A percentile compares a stretch with the other conserved stretches of the same genome.
Conservation (phyloP, 257 asterid species). For the Solanum paucissectum region DNA sequence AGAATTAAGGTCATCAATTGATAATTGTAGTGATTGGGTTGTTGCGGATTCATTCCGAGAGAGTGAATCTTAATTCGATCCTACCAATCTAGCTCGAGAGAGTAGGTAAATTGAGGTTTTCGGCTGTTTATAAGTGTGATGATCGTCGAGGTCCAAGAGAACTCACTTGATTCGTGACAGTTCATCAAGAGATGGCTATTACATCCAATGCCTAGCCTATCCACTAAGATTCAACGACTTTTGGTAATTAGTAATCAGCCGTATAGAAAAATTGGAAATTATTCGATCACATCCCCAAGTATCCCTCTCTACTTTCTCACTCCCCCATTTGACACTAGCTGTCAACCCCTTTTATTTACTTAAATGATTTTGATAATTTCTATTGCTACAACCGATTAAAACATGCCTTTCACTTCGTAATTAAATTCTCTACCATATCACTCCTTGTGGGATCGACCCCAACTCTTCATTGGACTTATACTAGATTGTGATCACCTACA, state of each 20-base stretch:
- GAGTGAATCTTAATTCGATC: background rate
- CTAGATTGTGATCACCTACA: too few relatives aligned
- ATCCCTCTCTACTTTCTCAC: background rate
- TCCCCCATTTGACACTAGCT: background rate
- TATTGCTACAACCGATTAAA: background rate
- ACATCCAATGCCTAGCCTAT: background rate
- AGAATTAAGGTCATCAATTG: too few relatives aligned
- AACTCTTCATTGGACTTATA: too few relatives aligned
- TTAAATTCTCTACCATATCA: background rate
- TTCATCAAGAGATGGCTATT: background rate
- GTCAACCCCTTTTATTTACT: background rate
- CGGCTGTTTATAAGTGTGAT: background rate
- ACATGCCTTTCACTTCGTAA: background rate
- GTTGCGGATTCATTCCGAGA: background rate
- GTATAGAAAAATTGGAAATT: too few relatives aligned
- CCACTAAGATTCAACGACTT: background rate
- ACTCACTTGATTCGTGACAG: background rate
- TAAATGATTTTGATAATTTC: background rate
- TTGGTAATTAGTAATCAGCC: background rate
- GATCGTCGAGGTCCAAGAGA: background rate
- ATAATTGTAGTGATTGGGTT: background rate
- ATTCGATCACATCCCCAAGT: background rate
- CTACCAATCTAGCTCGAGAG: background rate
- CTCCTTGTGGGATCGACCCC: background rate
- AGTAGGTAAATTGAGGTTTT: background rate